Base-by-base conservation (phyloP, 2,329 filamentous ascomycete genomes). In the Lachnellula hyalina region DNA sequence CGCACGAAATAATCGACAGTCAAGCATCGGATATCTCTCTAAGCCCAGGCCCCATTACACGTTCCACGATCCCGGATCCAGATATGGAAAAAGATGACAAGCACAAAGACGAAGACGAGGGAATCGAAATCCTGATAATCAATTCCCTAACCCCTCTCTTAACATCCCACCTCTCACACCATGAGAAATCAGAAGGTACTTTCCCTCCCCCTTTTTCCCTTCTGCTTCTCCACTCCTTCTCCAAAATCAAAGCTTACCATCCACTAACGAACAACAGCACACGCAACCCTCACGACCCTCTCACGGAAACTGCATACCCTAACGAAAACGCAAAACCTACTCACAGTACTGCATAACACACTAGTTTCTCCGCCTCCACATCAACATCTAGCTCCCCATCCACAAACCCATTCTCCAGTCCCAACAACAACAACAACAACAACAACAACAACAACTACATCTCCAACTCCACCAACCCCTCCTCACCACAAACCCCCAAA, bases 261-360 rank as follows among this genome's bases (percentile, higher is more conserved):
- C 15, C 14, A 49, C 51, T 54, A 51, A 60, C 47, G 48, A 25
- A 12, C 12, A 11, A 8, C n/a, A 60, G 81, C 80, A 1, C 80
- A 83, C 67, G 64, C 67, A 4, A 68, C 71, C 12, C 69, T 82
- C n/a, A 71, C 74, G 35, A 68, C 72, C n/a, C 74, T 85, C 21
- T 73, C 74, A 25, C 71, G 68, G 3, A 74, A 72, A 47, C 69
- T 84, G 12, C 74, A 75, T 19, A 67, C 71, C 56, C 68, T 83
- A 7, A 70, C 78, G 1, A 74, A 72, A 32, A 72, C 67, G 8
- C 59, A 71, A 11, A 72, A 68, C 12, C 75, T 80, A 1, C 72
- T 84, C 5, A 70, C 83, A 32, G 66, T 85, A 55, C 68, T 85
- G 2, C 73, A 83, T 53, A 85, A 84, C 69, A 75, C 76, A 0